Conservation (phyloP, 2,329 filamentous ascomycete genomes). For the Cercospora zeina region DNA sequence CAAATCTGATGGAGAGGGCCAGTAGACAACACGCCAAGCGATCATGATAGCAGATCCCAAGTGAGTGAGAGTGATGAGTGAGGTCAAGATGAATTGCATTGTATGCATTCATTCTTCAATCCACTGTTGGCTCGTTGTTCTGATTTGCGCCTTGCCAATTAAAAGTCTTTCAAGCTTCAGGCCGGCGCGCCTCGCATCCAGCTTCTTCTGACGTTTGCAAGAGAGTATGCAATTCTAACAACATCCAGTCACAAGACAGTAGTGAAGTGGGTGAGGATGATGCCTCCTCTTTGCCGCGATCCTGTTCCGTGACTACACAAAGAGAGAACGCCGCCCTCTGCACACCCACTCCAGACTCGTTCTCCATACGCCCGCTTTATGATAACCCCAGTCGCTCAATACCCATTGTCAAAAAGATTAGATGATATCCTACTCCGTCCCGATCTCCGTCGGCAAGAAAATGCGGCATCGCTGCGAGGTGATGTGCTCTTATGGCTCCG, state of each 20-base stretch:
- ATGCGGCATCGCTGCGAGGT: conserved; percentile 19
- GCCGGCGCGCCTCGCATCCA: conserved; percentile 10
- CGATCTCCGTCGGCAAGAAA: conserved; percentile 18
- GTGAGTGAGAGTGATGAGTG: not conserved
- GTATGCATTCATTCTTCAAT: conserved; percentile 8
- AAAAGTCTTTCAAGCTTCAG: conserved; percentile 7
- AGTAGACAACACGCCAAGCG: not conserved
- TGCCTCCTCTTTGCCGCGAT: not conserved
- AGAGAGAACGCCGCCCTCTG: conserved; percentile 16
- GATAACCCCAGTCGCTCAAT: conserved; percentile 21
- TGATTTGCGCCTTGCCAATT: conserved; percentile 7
- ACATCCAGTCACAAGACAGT: conserved; percentile 24
- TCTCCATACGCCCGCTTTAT: conserved; percentile 18
- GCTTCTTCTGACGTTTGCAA: conserved; percentile 21
- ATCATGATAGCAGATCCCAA: not conserved
- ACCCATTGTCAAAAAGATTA: conserved; percentile 24
- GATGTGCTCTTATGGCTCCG: conserved; percentile 25
- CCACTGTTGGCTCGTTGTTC: not conserved
- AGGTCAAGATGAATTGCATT: not conserved
- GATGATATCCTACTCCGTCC: conserved; percentile 27
- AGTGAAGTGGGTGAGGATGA: conserved; percentile 14
- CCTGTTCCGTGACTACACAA: conserved; percentile 12
- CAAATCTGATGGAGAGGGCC: too few species aligned
- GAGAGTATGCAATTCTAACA: conserved; percentile 27
- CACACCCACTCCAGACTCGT: conserved; percentile 10